Base-by-base conservation (phyloP, 169 alveolate genomes). In the Plasmodium billcollinsi region DNA sequence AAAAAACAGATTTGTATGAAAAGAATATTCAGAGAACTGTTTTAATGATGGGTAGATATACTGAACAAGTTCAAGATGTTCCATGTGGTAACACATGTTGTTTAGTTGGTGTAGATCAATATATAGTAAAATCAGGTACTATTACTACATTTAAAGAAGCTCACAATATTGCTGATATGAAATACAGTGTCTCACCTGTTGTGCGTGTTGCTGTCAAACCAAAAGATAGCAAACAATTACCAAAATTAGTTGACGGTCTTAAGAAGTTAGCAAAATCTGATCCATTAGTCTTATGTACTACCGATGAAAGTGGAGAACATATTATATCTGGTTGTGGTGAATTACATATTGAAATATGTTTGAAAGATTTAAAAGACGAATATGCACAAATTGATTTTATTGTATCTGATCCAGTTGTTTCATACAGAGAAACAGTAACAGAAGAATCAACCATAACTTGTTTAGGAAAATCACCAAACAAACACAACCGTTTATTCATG, bases 31-130 rank as follows among this genome's bases (percentile, higher is more conserved):
- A 98, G 95, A 98, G 99, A 89, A 98, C 99, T 11, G 99, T 99
- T 66, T 95, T 99, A 69, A 98, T 99, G 99, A 98, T 98, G 99
- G 99, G 99, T 72, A 97, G 99, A 73, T 96, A 97, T 94, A 95
- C 96, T 59, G 97, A 98, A 94, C 99, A 97, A 89, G 98, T 98
- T 67, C 99, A 97, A 85, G 99, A 98, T 93, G 99, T 98, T 45
- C 99, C 99, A 33, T 98, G 99, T 93, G 99, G 99, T 26, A 99
- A 99, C 97, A 99, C 99, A 9, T 98, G 98, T 94, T 98, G 99
- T 88, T 94, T 99, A 85, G 99, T 98, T 45, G 99, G 99, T 67
- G 98, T 98, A 45, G 99, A 99, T 95, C 99, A 99, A 96, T 98
- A 93, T 96, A 92, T 99, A 76, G 94, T 97, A 83, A 99, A 99